These are phyloP conservation scores for Cyberlindnera xylosilytica DNA, from an alignment of 805 yeast species.

Conservation along the genomic window DNA sequence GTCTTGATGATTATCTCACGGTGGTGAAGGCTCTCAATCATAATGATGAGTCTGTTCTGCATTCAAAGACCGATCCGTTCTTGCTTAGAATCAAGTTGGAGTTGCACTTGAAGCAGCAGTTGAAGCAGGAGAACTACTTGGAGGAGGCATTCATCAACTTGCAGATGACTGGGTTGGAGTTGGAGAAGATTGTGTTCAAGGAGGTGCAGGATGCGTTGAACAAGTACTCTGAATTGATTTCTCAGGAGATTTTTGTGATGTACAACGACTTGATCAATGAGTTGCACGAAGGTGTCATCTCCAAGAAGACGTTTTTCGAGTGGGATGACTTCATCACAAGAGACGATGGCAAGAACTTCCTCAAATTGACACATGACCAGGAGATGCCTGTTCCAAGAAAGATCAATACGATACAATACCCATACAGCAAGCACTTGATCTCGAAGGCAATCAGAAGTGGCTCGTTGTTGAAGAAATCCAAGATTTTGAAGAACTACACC, in stretches of 20 bases:
- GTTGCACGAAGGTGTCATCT: slow-evolving; percentile 63
- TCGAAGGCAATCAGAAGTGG: slow-evolving; percentile 73
- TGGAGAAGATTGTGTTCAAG: slow-evolving; percentile 80
- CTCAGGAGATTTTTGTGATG: slow-evolving; percentile 69
- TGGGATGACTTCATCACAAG: slow-evolving; percentile 81
- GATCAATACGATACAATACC: slow-evolving; percentile 59
- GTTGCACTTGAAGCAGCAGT: slow-evolving; percentile 69
- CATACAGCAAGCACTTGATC: slow-evolving; percentile 63
- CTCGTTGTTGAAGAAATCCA: slow-evolving; percentile 79
- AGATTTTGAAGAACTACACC: slow-evolving; percentile 81
- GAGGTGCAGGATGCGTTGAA: slow-evolving; percentile 81
- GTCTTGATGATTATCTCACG: slow-evolving; percentile 49
- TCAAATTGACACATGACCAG: slow-evolving; percentile 37
- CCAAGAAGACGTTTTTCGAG: slow-evolving; percentile 74
- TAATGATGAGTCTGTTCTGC: slow-evolving; percentile 37
- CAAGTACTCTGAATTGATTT: slow-evolving; percentile 65
- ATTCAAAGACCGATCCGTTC: slow-evolving; percentile 72
- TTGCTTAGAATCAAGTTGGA: slow-evolving; percentile 68
- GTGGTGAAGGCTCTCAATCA: slow-evolving; percentile 55
- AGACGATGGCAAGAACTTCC: slow-evolving; percentile 57
- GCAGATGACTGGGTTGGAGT: slow-evolving; percentile 80
- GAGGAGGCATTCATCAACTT: slow-evolving; percentile 86
- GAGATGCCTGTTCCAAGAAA: slow-evolving; percentile 53
- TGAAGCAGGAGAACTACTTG: slow-evolving; percentile 78
- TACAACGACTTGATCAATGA: slow-evolving; percentile 63